These are phyloP conservation scores for Ustilago sp. DNA, from an alignment of 1,284 basidiomycete genomes.

Conservation along the genomic window DNA sequence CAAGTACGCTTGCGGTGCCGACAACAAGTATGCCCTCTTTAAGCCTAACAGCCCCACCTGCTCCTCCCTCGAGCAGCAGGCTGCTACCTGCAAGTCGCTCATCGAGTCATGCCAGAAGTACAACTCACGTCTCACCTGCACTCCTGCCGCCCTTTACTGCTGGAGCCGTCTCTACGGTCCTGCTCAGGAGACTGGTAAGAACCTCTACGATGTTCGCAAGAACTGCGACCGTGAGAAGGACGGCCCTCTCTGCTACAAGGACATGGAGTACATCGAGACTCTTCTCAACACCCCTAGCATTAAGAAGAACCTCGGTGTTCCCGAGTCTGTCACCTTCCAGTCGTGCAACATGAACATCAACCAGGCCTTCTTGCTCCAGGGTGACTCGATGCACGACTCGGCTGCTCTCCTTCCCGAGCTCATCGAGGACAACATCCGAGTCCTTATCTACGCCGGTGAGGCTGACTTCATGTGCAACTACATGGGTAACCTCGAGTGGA, in stretches of 20 bases:
- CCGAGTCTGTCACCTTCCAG: conserved; percentile 75
- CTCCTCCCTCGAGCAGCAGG: conserved; percentile 75
- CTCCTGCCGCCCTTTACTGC: conserved; percentile 72
- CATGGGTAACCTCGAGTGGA: conserved; percentile 66
- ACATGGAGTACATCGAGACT: conserved; percentile 75
- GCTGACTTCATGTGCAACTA: conserved; percentile 77
- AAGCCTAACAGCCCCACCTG: conserved; percentile 79
- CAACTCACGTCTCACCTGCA: conserved; percentile 72
- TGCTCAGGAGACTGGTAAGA: conserved; percentile 72
- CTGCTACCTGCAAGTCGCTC: conserved; percentile 79
- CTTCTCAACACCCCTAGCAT: conserved; percentile 72
- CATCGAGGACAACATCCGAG: conserved; percentile 79
- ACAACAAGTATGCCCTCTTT: conserved; percentile 76
- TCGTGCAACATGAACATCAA: conserved; percentile 74
- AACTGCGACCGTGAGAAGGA: conserved; percentile 79
- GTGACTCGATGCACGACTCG: conserved; percentile 83
- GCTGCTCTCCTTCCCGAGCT: conserved; percentile 80
- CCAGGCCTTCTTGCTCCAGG: conserved; percentile 78
- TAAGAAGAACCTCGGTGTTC: conserved; percentile 81
- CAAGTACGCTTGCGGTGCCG: conserved; percentile 78
- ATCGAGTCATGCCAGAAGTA: conserved; percentile 67
- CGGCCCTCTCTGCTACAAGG: conserved; percentile 72
- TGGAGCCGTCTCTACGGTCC: conserved; percentile 72
- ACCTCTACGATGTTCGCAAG: conserved; percentile 83
- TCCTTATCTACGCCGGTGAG: conserved; percentile 86